Conservation (phyloP, 1,284 basidiomycete species). For the Volvariella volvacea region DNA sequence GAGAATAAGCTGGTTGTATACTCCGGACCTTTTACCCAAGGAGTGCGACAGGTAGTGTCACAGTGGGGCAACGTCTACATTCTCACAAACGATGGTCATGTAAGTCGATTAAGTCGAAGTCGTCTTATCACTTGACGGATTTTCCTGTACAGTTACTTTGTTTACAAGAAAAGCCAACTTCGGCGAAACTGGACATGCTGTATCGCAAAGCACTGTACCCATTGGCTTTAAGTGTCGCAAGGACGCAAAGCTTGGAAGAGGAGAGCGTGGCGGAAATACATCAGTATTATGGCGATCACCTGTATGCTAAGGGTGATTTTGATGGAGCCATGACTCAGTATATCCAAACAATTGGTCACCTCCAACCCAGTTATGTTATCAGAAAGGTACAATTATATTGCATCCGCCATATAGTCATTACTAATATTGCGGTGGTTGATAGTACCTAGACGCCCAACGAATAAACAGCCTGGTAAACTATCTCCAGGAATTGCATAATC, state of each 20-base stretch:
- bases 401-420: background rate
- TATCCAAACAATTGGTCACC: constrained; percentile 81
- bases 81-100: constrained; percentile 70
- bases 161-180: constrained; percentile 74
- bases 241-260: constrained; percentile 68
- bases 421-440: constrained; percentile 4
- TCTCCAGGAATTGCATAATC: constrained; percentile 89
- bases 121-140: background rate
- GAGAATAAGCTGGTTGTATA: constrained; percentile 92
- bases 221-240: constrained; percentile 73
- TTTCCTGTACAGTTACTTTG: constrained; percentile 47
- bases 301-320: constrained; percentile 89
- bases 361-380: constrained; percentile 95
- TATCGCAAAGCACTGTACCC: constrained; percentile 73
- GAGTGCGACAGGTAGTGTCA: constrained; percentile 74
- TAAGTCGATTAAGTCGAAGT: too few relatives aligned
- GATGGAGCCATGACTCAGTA: constrained; percentile 93
- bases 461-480: constrained; percentile 95
- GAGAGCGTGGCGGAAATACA: constrained; percentile 81
- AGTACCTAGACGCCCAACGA: constrained; percentile 96
- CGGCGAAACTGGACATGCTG: constrained; percentile 75
- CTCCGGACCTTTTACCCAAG: constrained; percentile 71
- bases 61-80: constrained; percentile 78
- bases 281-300: constrained; percentile 84
- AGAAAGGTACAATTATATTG: constrained; percentile 87